A percentile compares a stretch with the other conserved stretches of the same genome.
These are phyloP conservation scores for Helminthosporium solani DNA, from an alignment of 2,329 filamentous ascomycete genomes.

Conservation along the genomic window DNA sequence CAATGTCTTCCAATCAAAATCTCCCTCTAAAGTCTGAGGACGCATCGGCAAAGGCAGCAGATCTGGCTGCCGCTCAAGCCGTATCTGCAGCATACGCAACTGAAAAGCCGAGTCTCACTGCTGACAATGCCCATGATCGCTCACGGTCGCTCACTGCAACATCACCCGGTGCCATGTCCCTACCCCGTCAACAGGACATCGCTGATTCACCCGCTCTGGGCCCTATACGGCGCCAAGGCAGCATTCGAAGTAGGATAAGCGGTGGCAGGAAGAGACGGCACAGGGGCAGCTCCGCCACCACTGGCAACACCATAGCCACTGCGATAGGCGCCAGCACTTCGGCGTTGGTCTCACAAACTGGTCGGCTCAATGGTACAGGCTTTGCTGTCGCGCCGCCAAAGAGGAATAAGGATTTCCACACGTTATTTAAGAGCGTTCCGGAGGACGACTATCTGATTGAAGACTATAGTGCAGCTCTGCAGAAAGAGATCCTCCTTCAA, in stretches of 20 bases:
- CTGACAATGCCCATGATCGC: constrained; percentile 33
- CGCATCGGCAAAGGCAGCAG: constrained; percentile 58
- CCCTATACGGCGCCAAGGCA: constrained; percentile 54
- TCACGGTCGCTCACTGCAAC: constrained; percentile 44
- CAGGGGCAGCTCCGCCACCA: constrained; percentile 73
- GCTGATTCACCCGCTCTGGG: constrained; percentile 60
- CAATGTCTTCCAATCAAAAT: constrained; percentile 60
- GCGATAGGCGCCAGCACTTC: constrained; percentile 69
- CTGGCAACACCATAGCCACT: constrained; percentile 67
- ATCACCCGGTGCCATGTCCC: constrained; percentile 38
- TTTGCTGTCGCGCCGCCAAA: constrained; percentile 97
- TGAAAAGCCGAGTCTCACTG: constrained; percentile 35
- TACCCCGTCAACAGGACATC: constrained; percentile 66
- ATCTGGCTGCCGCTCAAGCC: constrained; percentile 59
- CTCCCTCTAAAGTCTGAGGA: constrained; percentile 54
- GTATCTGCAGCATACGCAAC: constrained; percentile 61
- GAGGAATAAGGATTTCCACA: constrained; percentile 92
- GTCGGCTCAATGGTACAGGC: constrained; percentile 85
- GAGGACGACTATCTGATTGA: constrained; percentile 98
- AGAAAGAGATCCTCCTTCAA: constrained; percentile 92
- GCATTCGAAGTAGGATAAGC: constrained; percentile 56
- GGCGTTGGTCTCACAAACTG: constrained; percentile 65
- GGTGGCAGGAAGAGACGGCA: constrained; percentile 62
- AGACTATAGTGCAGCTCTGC: constrained; percentile 94
- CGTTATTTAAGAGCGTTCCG: constrained; percentile 90